Base-by-base conservation (phyloP, 106 monocot species). In the Iris macrosiphon region DNA sequence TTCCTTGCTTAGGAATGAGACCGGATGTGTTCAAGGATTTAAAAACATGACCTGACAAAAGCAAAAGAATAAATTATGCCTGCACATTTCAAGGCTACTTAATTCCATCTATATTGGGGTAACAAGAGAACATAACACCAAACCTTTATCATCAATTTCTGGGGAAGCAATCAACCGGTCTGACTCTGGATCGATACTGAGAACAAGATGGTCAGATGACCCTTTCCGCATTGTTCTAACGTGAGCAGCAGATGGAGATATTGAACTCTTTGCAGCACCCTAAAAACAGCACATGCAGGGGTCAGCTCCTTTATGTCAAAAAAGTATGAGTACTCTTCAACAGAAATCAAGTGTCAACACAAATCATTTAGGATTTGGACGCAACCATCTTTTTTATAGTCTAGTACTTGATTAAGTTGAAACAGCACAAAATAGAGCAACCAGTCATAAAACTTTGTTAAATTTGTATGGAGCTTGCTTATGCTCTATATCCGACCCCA, bases 121-220 rank as follows among this genome's bases (percentile, higher is more conserved):
- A 33, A 6, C n/a, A 12, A 16, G 37, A 12, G 17, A 37, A 26
- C 0, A 37, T 13, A 53, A 12, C 2, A 35, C 4, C 59, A 64
- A 50, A 90, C 96, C 96, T 83, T 96, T 96, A 26, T 80, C 96
- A 51, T 90, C 90, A 42, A 49, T 72, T 72, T 90, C 96, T 4
- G 63, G 60, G 55, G 71, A 30, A 65, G 71, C 28, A 61, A 90
- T 60, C 57, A 89, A 56, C 21, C 57, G 31, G 10, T 86, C 82
- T 8, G 86, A 72, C 16, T 79, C 96, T n/a, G 75, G 7, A 35
- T 76, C 77, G 23, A 96, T 77, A 37, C 63, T 86, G 45, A 96
- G 74, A 45, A 75, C 64, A 55, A 96, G 79, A 64, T 96, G 96
- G 39, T 96, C 96, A 45, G 21, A 66, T 46, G 96, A 89, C 4